These are phyloP conservation scores for Trypanosoma congolense DNA, from an alignment of 208 protist genomes.

Conservation along the genomic window DNA sequence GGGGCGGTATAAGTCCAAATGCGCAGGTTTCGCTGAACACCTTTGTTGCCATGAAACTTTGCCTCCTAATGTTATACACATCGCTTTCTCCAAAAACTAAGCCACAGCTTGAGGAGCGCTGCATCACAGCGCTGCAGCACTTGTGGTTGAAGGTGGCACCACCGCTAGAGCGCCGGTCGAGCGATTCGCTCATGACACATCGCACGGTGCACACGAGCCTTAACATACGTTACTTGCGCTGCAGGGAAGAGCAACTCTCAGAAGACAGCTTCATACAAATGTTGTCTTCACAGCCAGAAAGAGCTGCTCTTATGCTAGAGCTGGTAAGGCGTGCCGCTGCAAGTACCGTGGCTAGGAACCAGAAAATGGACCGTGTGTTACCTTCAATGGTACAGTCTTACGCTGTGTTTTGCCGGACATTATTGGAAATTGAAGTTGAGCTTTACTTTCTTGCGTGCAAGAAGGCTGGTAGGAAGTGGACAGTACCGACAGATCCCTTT, in stretches of 20 bases:
- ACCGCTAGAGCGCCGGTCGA: slow-evolving; percentile 14
- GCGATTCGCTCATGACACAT: slow-evolving; percentile 21
- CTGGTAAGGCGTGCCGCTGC: not conserved
- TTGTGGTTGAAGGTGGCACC: slow-evolving; percentile 16
- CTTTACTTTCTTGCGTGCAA: slow-evolving; percentile 19
- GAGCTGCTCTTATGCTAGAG: slow-evolving; percentile 2
- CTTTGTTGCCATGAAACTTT: slow-evolving; percentile 2
- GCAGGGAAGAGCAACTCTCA: not conserved
- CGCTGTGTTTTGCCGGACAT: slow-evolving; percentile 17
- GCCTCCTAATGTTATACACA: not conserved
- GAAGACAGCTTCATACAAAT: not conserved
- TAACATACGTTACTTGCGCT: slow-evolving; percentile 17
- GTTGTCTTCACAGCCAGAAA: slow-evolving; percentile 1
- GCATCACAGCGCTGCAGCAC: slow-evolving; percentile 7
- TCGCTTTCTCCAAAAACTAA: not conserved
- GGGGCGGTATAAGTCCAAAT: not conserved
- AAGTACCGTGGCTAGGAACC: slow-evolving; percentile 1
- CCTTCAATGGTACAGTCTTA: slow-evolving; percentile 6
- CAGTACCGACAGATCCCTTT: slow-evolving; percentile 4
- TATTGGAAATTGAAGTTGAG: slow-evolving; percentile 21
- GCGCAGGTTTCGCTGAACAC: not conserved
- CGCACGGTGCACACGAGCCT: slow-evolving; percentile 21
- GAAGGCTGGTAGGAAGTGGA: slow-evolving; percentile 1
- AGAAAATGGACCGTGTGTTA: not conserved
- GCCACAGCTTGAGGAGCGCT: not conserved